phyloP scores from a whole-genome alignment of 192 early-diverging fungal species.

The Coemansia sp. region DNA sequence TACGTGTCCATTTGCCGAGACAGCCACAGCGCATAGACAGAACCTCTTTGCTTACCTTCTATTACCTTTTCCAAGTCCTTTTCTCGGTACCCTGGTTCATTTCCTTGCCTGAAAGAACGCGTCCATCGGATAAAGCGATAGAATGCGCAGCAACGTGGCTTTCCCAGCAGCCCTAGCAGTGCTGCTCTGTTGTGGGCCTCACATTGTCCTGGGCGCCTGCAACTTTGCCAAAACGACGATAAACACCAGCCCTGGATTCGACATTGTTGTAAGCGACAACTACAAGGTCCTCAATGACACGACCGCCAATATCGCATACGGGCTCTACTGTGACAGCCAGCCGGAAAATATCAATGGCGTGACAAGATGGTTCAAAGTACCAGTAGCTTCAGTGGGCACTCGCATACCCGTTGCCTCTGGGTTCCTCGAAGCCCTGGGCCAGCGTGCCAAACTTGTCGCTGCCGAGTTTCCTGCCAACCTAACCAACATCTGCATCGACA shows the following conservation, averaged over 20 bases:
- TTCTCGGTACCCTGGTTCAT: background rate
- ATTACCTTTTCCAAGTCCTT: background rate
- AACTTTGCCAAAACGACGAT: slow-evolving; percentile 28
- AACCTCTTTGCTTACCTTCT: background rate
- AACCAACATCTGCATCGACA: slow-evolving; percentile 43
- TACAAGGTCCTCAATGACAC: slow-evolving; percentile 53
- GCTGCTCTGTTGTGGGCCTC: background rate
- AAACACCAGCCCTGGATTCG: slow-evolving; percentile 41
- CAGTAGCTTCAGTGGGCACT: slow-evolving; percentile 33
- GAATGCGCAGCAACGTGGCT: slow-evolving; percentile 18
- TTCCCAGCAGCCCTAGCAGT: background rate
- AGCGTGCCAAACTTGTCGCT: slow-evolving; percentile 18
- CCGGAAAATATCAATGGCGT: slow-evolving; percentile 26
- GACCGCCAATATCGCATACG: slow-evolving; percentile 26
- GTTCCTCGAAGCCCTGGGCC: slow-evolving; percentile 44
- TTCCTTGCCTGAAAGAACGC: background rate
- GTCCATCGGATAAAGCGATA: background rate
- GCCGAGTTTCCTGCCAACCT: slow-evolving; percentile 19
- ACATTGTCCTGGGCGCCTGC: slow-evolving; percentile 22
- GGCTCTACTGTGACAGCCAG: slow-evolving; percentile 46
- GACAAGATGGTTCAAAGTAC: slow-evolving; percentile 52
- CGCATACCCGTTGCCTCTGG: slow-evolving; percentile 36
- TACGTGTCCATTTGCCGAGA: background rate
- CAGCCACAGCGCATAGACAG: background rate
- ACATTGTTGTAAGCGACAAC: slow-evolving; percentile 37